Conservation (phyloP, 2,329 filamentous ascomycete species). For the Hypoxylon sp. region DNA sequence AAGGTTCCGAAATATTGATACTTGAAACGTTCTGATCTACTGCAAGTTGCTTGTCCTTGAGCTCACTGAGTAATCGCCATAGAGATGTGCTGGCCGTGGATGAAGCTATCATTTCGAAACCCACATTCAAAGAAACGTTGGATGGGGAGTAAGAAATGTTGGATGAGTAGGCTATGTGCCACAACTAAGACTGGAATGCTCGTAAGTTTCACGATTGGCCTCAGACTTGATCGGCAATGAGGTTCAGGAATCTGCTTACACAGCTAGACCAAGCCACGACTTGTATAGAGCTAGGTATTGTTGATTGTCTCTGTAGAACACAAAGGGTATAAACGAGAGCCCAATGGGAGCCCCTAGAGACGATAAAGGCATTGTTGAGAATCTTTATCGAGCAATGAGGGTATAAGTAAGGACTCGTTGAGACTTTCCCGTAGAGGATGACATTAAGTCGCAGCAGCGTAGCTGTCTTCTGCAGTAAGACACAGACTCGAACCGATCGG, state of each 20-base stretch:
- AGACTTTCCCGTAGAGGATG: too few species aligned
- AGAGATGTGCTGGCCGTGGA: not conserved
- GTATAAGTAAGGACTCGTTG: constrained; percentile 3
- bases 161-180: too few species aligned
- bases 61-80: constrained; percentile 21
- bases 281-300: constrained; percentile 9
- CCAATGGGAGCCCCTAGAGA: too few species aligned
- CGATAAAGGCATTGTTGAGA: constrained; percentile 16
- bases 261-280: not conserved
- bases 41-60: not conserved
- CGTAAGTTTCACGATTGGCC: not conserved
- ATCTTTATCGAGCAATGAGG: not conserved
- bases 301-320: not conserved
- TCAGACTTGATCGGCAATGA: constrained; percentile 1
- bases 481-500: too few species aligned
- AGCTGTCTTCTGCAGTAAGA: not conserved
- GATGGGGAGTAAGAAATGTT: not conserved
- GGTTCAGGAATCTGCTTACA: not conserved
- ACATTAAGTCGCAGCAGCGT: too few species aligned
- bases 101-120: too few species aligned
- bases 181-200: not conserved
- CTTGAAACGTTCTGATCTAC: constrained; percentile 6
- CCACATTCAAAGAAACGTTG: too few species aligned
- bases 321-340: constrained; percentile 5
- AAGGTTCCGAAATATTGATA: constrained; percentile 6